Evolutionary conservation across 2,329 filamentous ascomycete genomes (phyloP).

Genomic region (Amauroascus verrucosus): DNA sequence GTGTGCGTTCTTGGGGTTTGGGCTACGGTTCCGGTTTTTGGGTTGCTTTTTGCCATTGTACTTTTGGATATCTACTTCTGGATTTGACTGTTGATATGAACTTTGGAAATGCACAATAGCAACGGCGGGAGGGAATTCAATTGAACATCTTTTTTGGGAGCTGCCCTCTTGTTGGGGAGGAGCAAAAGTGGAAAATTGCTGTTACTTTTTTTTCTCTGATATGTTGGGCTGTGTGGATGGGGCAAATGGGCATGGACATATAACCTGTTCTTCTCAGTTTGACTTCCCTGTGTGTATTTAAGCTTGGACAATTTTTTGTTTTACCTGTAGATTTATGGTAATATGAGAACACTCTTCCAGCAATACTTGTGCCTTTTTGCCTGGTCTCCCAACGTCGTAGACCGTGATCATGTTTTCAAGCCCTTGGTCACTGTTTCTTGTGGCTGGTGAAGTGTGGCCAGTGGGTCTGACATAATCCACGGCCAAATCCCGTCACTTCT

Average conservation of each 20-base stretch:
- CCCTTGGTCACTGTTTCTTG: background rate
- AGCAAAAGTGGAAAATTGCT: conserved; percentile 1
- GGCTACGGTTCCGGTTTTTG: background rate
- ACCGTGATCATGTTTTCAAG: background rate
- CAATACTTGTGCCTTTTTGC: too few relatives aligned
- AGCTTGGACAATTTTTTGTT: background rate
- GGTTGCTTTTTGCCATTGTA: background rate
- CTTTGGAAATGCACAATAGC: background rate
- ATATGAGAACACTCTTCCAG: background rate
- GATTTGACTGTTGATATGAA: conserved; percentile 4
- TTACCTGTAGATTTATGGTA: background rate
- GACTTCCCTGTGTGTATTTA: background rate
- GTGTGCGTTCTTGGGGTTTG: background rate
- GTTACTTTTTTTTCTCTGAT: background rate
- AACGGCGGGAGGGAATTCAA: background rate
- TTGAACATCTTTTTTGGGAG: conserved; percentile 1
- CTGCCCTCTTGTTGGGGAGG: background rate
- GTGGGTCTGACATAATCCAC: conserved; percentile 4
- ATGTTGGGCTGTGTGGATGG: background rate
- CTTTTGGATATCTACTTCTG: background rate
- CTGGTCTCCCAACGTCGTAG: too few relatives aligned
- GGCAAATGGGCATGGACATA: conserved; percentile 4
- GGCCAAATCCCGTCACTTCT: background rate
- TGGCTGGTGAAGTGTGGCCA: background rate
- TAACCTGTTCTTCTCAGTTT: background rate